Percentiles rank a stretch among this genome's conserved stretches.
Evolutionary conservation across 2,329 filamentous ascomycete species (phyloP).

Genomic region (Cladosporium velox): DNA sequence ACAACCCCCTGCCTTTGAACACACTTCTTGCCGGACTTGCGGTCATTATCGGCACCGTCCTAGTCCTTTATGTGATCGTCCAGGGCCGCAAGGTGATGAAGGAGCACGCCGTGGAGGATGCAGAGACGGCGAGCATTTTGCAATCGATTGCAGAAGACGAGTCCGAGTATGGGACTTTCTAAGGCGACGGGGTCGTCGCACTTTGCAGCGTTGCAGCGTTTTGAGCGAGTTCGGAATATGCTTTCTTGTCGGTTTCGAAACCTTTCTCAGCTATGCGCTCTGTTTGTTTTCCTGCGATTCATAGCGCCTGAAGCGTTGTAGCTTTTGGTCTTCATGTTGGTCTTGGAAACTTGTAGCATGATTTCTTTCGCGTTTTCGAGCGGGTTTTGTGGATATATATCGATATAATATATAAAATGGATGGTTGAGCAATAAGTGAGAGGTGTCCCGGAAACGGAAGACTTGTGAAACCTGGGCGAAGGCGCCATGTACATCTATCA

Average conservation of each 20-base stretch:
- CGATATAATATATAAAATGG: background rate
- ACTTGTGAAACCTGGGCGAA: background rate
- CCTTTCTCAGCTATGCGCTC: background rate
- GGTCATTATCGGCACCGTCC: slow-evolving; percentile 61
- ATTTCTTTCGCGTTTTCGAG: slow-evolving; percentile 1
- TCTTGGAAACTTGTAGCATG: background rate
- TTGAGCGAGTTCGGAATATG: background rate
- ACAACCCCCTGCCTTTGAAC: slow-evolving; percentile 78
- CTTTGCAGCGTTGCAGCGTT: background rate
- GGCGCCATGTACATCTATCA: background rate
- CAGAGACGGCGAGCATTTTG: slow-evolving; percentile 39
- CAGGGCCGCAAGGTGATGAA: slow-evolving; percentile 45
- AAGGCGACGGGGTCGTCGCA: background rate
- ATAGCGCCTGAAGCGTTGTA: slow-evolving; percentile 3
- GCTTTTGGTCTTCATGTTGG: background rate
- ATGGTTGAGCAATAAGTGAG: background rate
- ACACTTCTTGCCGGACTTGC: slow-evolving; percentile 64
- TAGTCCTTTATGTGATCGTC: slow-evolving; percentile 66
- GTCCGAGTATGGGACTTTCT: slow-evolving; percentile 23
- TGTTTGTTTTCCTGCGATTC: background rate
- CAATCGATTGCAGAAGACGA: slow-evolving; percentile 35
- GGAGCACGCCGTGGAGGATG: slow-evolving; percentile 42
- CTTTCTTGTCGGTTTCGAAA: background rate
- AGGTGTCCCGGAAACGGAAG: background rate
- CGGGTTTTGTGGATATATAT: background rate